These are phyloP conservation scores for Rhizomucor miehei DNA, from an alignment of 371 early-diverging fungal genomes.

Conservation along the genomic window DNA sequence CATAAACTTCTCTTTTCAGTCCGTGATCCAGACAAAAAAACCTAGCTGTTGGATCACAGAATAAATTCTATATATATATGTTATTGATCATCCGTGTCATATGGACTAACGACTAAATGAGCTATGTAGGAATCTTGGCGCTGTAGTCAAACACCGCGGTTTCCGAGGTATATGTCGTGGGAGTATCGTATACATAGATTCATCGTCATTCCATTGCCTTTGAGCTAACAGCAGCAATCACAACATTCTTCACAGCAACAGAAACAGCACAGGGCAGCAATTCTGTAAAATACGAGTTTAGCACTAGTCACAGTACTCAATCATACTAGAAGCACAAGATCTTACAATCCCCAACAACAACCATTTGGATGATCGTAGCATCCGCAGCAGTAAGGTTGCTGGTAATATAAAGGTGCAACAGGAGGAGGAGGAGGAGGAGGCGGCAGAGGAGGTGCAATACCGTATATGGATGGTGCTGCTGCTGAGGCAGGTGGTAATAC, in stretches of 20 bases:
- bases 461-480: too few relatives aligned
- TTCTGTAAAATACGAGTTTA: background rate
- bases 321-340: background rate
- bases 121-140: too few relatives aligned
- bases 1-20: too few relatives aligned
- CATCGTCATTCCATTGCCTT: background rate
- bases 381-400: background rate
- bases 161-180: background rate
- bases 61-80: background rate
- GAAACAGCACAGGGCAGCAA: constrained; percentile 1
- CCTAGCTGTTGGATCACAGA: too few relatives aligned
- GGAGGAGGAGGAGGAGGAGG: too few relatives aligned
- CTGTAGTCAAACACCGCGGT: too few relatives aligned
- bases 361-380: constrained; percentile 9
- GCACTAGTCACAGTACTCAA: background rate
- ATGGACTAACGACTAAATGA: background rate
- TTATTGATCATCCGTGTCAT: background rate
- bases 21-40: too few relatives aligned
- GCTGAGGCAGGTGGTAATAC: too few relatives aligned
- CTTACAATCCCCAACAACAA: constrained; percentile 6
- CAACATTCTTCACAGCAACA: constrained; percentile 7
- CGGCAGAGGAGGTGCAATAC: too few relatives aligned
- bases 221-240: background rate
- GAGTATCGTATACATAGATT: background rate
- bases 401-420: too few relatives aligned